phyloP scores from a whole-genome alignment of 306 rosid species.

The Cucurbita ficifolia region DNA sequence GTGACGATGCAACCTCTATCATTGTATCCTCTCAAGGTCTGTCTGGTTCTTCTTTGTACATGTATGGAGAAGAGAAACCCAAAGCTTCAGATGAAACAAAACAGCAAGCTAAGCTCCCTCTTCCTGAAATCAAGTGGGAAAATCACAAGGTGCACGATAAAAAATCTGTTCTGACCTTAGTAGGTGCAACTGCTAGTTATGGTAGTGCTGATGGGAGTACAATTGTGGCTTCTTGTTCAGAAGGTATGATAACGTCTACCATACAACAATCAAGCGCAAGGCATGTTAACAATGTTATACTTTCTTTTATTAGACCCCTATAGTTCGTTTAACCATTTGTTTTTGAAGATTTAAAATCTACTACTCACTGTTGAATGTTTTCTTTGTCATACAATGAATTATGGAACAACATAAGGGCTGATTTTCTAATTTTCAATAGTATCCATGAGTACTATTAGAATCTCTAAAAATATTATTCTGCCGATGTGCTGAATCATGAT shows the following conservation, averaged over 20 bases:
- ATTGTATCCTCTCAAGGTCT: conserved; percentile 71
- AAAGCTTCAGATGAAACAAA: conserved; percentile 30
- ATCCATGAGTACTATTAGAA: background rate
- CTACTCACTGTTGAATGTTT: background rate
- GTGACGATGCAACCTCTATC: conserved; percentile 55
- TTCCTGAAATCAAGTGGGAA: conserved; percentile 89
- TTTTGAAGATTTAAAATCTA: background rate
- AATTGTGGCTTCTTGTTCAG: conserved; percentile 80
- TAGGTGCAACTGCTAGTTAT: conserved; percentile 63
- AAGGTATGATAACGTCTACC: conserved; percentile 42
- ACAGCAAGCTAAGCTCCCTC: conserved; percentile 73
- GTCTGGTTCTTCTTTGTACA: conserved; percentile 59
- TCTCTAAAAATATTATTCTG: background rate
- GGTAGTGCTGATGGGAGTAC: conserved; percentile 95
- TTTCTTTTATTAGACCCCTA: background rate
- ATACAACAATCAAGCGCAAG: background rate
- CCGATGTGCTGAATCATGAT: background rate
- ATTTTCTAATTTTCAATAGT: background rate
- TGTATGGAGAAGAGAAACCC: conserved; percentile 80
- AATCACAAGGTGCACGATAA: conserved; percentile 72
- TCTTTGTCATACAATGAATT: background rate
- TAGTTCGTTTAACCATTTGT: background rate
- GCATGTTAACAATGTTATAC: background rate
- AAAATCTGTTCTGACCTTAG: conserved; percentile 55
- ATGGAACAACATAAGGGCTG: background rate